Percentiles rank a stretch among this genome's conserved stretches.
Conservation (phyloP, 2,329 filamentous ascomycete species). For the Thelonectria blattea region DNA sequence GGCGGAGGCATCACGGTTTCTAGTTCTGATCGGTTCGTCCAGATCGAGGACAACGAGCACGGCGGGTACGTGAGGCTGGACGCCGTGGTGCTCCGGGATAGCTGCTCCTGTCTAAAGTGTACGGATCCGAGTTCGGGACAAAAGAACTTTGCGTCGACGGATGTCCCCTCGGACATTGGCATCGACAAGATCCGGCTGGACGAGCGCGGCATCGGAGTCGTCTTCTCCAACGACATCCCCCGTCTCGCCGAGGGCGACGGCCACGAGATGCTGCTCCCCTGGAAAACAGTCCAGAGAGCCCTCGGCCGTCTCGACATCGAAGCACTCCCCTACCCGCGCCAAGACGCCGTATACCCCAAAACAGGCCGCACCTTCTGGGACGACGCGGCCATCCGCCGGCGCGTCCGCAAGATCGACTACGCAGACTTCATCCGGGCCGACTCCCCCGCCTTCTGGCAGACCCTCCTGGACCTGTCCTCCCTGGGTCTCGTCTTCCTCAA, state of each 20-base stretch:
- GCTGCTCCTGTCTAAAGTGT: slow-evolving; percentile 59
- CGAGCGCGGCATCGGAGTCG: slow-evolving; percentile 56
- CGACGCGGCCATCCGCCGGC: slow-evolving; percentile 40
- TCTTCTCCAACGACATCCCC: slow-evolving; percentile 61
- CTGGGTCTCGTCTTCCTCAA: slow-evolving; percentile 80
- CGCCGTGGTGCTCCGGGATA: slow-evolving; percentile 55
- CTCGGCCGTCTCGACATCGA: slow-evolving; percentile 34
- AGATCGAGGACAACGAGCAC: slow-evolving; percentile 30
- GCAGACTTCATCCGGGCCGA: slow-evolving; percentile 70
- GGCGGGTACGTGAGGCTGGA: slow-evolving; percentile 37
- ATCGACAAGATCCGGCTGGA: slow-evolving; percentile 40
- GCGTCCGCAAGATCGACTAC: slow-evolving; percentile 69
- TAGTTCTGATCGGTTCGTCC: slow-evolving; percentile 37
- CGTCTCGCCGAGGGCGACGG: slow-evolving; percentile 38
- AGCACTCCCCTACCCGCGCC: slow-evolving; percentile 32
- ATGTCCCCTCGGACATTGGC: slow-evolving; percentile 45
- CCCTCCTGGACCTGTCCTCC: slow-evolving; percentile 65
- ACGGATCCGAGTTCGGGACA: slow-evolving; percentile 65
- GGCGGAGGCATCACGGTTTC: slow-evolving; percentile 32
- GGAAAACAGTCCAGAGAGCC: slow-evolving; percentile 45
- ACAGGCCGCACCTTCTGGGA: slow-evolving; percentile 52
- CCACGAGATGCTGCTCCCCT: slow-evolving; percentile 44
- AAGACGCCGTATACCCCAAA: slow-evolving; percentile 39
- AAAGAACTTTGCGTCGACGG: slow-evolving; percentile 56
- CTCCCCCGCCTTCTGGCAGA: slow-evolving; percentile 60